Percentiles rank a stretch among this genome's conserved stretches.
phyloP scores from a whole-genome alignment of 768 basidiomycete genomes.

The Agrocybe pediades region DNA sequence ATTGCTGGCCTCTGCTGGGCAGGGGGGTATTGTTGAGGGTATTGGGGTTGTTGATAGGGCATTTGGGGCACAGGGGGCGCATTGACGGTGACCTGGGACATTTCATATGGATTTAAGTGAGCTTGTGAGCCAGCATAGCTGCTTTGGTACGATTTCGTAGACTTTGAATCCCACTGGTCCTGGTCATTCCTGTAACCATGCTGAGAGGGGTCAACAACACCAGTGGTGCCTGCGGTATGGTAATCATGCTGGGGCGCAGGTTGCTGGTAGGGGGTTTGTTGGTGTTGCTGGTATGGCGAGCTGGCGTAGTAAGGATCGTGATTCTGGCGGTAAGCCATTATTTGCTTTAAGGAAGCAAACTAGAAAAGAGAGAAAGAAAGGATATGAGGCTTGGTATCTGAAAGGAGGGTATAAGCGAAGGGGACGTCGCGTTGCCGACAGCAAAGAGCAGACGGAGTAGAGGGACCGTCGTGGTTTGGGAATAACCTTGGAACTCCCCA shows the following conservation, averaged over 20 bases:
- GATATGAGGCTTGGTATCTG: conserved; percentile 3
- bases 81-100: conserved; percentile 46
- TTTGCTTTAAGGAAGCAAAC: conserved; percentile 10
- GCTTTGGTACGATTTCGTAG: conserved; percentile 64
- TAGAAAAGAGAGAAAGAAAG: conserved; percentile 5
- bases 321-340: conserved; percentile 61
- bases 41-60: conserved; percentile 52
- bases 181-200: conserved; percentile 42
- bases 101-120: conserved; percentile 70
- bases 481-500: conserved; percentile 17
- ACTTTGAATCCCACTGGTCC: conserved; percentile 54
- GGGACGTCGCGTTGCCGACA: conserved; percentile 11
- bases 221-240: conserved; percentile 23
- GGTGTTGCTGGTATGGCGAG: conserved; percentile 27
- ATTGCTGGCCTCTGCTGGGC: conserved; percentile 47
- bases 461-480: conserved; percentile 24
- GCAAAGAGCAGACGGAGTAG: conserved; percentile 15
- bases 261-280: conserved; percentile 19
- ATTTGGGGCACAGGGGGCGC: conserved; percentile 58
- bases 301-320: conserved; percentile 50
- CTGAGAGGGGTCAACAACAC: conserved; percentile 36
- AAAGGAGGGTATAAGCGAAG: conserved; percentile 7
- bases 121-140: conserved; percentile 70
- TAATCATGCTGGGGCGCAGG: conserved; percentile 14
- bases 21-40: conserved; percentile 70